Evolutionary conservation across 1,139 yeast species (phyloP).

Genomic region (Maudiozyma humilis): DNA sequence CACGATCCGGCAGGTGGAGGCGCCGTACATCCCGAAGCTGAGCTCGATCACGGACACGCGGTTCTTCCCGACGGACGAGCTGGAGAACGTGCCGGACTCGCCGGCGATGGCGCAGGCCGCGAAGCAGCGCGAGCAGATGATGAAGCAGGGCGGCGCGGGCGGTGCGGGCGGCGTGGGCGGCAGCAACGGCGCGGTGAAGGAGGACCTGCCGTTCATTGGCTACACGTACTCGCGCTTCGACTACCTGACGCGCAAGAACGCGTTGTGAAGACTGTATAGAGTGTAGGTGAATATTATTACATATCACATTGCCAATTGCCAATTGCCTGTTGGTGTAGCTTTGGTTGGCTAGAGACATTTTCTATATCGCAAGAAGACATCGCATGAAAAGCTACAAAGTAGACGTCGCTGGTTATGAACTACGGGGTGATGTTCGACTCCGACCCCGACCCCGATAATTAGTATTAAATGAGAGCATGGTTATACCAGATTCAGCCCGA

Average conservation of each 20-base stretch:
- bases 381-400: no score
- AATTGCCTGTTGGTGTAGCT: no score
- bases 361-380: no score
- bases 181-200: slow-evolving; percentile 42
- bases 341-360: no score
- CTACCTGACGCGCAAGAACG: slow-evolving; percentile 81
- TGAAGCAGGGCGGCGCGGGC: slow-evolving; percentile 25
- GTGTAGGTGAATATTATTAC: neutral
- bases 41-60: slow-evolving; percentile 90
- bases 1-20: slow-evolving; percentile 82
- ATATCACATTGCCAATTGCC: neutral
- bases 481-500: no score
- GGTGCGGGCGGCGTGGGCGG: no score
- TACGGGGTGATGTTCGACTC: no score
- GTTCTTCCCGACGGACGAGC: slow-evolving; percentile 95
- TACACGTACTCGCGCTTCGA: slow-evolving; percentile 93
- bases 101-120: slow-evolving; percentile 78
- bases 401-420: no score
- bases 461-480: no score
- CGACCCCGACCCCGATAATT: no score
- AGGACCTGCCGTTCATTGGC: slow-evolving; percentile 92
- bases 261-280: slow-evolving; percentile 47
- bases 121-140: slow-evolving; percentile 40
- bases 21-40: slow-evolving; percentile 84
- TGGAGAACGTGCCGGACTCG: slow-evolving; percentile 89